Evolutionary conservation across 2,329 filamentous ascomycete species (phyloP).

Genomic region (Colletotrichum abscissum): DNA sequence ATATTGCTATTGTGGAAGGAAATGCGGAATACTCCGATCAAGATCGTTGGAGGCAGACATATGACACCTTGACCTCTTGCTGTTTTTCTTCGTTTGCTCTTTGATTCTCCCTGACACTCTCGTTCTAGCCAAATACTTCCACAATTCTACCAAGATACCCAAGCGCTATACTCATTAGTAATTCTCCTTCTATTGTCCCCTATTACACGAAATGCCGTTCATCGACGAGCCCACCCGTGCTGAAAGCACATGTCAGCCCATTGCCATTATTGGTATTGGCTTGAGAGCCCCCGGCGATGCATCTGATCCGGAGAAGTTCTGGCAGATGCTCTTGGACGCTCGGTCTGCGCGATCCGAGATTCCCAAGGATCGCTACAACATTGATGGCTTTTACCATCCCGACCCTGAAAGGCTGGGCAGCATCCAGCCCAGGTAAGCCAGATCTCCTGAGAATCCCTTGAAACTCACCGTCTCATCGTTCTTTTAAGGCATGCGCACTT

Average conservation of each 20-base stretch:
- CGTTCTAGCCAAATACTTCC: not conserved
- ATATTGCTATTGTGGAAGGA: not conserved
- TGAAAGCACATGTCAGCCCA: constrained; percentile 40
- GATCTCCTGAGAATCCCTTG: too few species aligned
- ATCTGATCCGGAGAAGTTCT: constrained; percentile 47
- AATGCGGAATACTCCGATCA: not conserved
- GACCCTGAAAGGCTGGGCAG: constrained; percentile 36
- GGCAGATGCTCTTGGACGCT: constrained; percentile 44
- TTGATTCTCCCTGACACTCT: not conserved
- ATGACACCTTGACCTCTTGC: not conserved
- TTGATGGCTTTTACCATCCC: constrained; percentile 40
- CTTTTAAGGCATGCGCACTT: constrained; percentile 42
- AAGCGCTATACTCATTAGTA: constrained; percentile 1
- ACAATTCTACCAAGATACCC: constrained; percentile 14
- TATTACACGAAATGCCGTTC: constrained; percentile 12
- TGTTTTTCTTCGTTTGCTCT: not conserved
- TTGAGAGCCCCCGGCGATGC: constrained; percentile 52
- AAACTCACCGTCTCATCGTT: too few species aligned
- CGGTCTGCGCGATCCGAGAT: constrained; percentile 35
- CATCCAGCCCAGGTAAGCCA: constrained; percentile 33
- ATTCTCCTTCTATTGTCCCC: constrained; percentile 1
- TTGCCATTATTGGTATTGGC: constrained; percentile 52
- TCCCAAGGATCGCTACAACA: constrained; percentile 38
- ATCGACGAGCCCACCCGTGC: constrained; percentile 18
- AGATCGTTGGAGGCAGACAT: not conserved